Base-by-base conservation (phyloP, 2,329 filamentous ascomycete species). In the Fusarium pseudocircinatum region DNA sequence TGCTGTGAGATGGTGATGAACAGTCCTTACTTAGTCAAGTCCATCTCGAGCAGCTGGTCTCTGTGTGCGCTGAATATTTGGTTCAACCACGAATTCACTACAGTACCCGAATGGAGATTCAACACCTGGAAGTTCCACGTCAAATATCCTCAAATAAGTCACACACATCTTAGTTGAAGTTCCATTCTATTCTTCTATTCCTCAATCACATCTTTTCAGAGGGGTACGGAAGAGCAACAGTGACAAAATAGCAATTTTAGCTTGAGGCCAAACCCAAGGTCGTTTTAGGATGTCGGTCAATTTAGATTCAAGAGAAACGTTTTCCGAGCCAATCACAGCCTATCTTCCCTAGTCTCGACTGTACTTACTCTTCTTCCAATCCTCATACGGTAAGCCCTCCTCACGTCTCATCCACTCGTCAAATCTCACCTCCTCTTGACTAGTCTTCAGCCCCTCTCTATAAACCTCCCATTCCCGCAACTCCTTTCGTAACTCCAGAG, bases 191-290 rank as follows among this genome's bases (percentile, higher is more conserved):
- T 24, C 40, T 7, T 15, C 3, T 1, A 42, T 42, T 42, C 39
- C 10, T 42, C 22, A 6, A 16, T 42, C 22, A 11, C 8, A 42
- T 42, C 22, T 42, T 42, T 15, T 2, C 9, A n/a, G 9, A 15
- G 5, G 14, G 22, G 6, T n/a, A n/a, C 6, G 14, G 6, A 15
- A 11, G 11, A 2, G 22, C 1, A 15, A n/a, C 3, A 16, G 0
- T 16, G n/a, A 3, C 6, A 43, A 43, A 24, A 43, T 28, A 11
- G 43, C 10, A 16, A 12, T 12, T 7, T 6, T 16, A 18, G 22
- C 12, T 12, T 14, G 4, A n/a, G 39, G 14, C 39, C 22, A 14
- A 40, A n/a, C 14, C 7, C 13, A 40, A n/a, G 22, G 22, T 40
- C 39, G 40, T 18, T 1, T 18, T 16, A 9, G 14, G 16, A 44